Percentiles rank a stretch among this genome's conserved stretches.
Conservation (phyloP, 1,284 basidiomycete genomes). For the Pterulicium gracile region DNA sequence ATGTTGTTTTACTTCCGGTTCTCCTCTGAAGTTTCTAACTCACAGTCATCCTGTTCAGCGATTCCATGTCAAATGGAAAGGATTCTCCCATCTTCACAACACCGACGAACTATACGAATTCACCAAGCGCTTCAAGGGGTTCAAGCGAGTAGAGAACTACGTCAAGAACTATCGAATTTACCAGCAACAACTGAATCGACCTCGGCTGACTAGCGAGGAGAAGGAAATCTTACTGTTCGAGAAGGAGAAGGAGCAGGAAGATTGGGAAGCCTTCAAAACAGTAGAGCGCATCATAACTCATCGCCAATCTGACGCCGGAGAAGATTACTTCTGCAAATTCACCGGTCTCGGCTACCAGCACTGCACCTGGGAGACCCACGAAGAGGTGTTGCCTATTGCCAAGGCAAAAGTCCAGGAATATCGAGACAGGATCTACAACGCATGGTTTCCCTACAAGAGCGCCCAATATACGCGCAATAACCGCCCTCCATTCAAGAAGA, state of each 20-base stretch:
- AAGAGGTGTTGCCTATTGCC: constrained; percentile 70
- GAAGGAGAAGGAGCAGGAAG: constrained; percentile 83
- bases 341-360: constrained; percentile 89
- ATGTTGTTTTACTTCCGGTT: constrained; percentile 17
- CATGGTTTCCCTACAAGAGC: constrained; percentile 84
- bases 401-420: constrained; percentile 76
- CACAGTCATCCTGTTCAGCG: constrained; percentile 49
- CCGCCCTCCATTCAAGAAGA: constrained; percentile 79
- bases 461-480: constrained; percentile 54
- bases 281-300: constrained; percentile 90
- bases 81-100: constrained; percentile 89
- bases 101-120: constrained; percentile 97
- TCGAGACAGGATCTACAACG: constrained; percentile 67
- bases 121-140: constrained; percentile 83
- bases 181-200: constrained; percentile 57
- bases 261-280: constrained; percentile 83
- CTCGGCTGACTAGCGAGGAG: constrained; percentile 79
- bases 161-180: constrained; percentile 81
- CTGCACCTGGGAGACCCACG: constrained; percentile 90
- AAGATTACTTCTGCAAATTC: constrained; percentile 98
- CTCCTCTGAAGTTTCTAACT: constrained; percentile 9
- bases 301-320: constrained; percentile 61
- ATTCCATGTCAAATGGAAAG: constrained; percentile 95
- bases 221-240: constrained; percentile 83
- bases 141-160: constrained; percentile 99